phyloP scores from a whole-genome alignment of 108 stramenopile genomes.

The Thalassiosira profunda region DNA sequence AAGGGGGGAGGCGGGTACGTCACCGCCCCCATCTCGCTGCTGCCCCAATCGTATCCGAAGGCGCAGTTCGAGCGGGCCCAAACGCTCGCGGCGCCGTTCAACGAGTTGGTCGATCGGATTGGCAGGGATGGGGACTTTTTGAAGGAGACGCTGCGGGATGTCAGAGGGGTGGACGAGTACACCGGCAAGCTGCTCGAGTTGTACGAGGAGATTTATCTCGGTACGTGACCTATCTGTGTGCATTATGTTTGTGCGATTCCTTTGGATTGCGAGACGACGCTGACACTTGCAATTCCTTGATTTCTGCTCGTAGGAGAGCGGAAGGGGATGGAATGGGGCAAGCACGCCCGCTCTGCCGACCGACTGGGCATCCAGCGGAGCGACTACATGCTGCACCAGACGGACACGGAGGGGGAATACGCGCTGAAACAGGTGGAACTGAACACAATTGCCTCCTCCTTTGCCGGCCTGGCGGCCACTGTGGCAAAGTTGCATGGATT shows the following conservation, averaged over 20 bases:
- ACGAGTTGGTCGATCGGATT: slow-evolving; percentile 87
- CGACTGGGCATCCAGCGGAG: slow-evolving; percentile 91
- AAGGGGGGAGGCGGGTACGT: slow-evolving; percentile 48
- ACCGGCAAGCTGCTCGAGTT: slow-evolving; percentile 87
- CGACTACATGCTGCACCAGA: slow-evolving; percentile 97
- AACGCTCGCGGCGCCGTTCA: slow-evolving; percentile 77
- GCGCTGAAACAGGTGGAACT: slow-evolving; percentile 95
- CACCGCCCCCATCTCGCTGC: slow-evolving; percentile 89
- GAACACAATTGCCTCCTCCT: slow-evolving; percentile 98
- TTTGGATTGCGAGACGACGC: neutral
- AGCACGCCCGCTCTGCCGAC: slow-evolving; percentile 58
- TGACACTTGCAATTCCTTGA: neutral
- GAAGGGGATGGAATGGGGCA: slow-evolving; percentile 22
- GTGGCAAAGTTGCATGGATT: slow-evolving; percentile 79
- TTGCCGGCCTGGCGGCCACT: slow-evolving; percentile 78
- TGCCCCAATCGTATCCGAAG: slow-evolving; percentile 83
- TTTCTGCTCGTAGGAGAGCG: slow-evolving; percentile 8
- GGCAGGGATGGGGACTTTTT: slow-evolving; percentile 87
- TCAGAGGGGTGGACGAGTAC: slow-evolving; percentile 77
- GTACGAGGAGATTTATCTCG: slow-evolving; percentile 72
- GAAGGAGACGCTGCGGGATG: slow-evolving; percentile 62
- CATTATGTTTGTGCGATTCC: neutral
- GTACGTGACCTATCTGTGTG: slow-evolving; percentile 4
- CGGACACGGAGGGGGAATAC: slow-evolving; percentile 16
- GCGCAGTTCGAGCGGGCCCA: slow-evolving; percentile 64